Evolutionary conservation across 257 asterid genomes (phyloP), one percentile per base, ranked within the genome.

Genomic region (Solanum chilense): DNA sequence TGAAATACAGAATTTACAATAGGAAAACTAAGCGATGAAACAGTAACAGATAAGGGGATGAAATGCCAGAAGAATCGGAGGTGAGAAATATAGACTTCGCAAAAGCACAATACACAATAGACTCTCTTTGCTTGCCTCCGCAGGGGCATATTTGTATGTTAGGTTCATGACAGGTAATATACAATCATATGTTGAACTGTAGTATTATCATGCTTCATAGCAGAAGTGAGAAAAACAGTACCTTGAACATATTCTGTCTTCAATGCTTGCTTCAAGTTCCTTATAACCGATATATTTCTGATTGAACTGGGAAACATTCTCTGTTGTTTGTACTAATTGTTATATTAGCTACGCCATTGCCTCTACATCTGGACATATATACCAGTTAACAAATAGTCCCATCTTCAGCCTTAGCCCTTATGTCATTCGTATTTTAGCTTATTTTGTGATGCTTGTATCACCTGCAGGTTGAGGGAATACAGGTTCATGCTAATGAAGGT

Each of bases 401-500:
- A 80, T 47, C 85, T 27, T 80, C 85, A 47, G 85, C 44, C 12
- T 81, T 33, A 33, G 35, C 35, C 35, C 35, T 33, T 47, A 18
- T 29, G 12, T 8, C 42, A 10, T 29, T 29, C 29, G 12, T 16
- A 6, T 49, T 6, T 49, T 81, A 31, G 70, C 45, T 81, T 12
- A 10, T 49, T 78, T 49, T 27, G 42, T 86, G 42, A 41, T 13
- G 49, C 37, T 31, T 73, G 47, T 37, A n/a, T 31, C 80, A 16
- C 35, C 29, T 86, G 45, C 85, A 90, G 91, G 90, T 90, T 11
- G 91, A 90, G 16, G 89, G 91, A 1, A 88, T 90, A 49, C 87
- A 90, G 47, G 86, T 90, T 86, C 90, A 86, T 69, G 90, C 91
- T 9, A 85, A 90, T 31, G 90, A 90, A 83, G 90, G 91, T 15